Evolutionary conservation across 495 filamentous ascomycete species (phyloP), one percentile per base, ranked within the genome.

Genomic region (Penicillium waksmanii): DNA sequence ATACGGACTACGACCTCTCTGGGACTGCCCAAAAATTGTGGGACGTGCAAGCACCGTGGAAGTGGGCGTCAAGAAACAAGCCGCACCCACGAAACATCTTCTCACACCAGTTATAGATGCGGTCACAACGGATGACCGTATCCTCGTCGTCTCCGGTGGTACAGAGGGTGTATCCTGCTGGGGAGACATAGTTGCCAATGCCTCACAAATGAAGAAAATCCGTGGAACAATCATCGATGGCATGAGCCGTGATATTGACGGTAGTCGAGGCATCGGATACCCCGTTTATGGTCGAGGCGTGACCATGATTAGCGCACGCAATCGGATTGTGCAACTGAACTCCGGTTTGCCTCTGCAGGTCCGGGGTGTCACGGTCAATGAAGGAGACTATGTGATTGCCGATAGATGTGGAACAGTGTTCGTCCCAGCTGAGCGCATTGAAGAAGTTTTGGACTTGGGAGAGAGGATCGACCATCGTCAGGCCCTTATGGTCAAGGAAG

Each of bases 211-310:
- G 52, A 67, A 64, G 42, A 4, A 31, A 0, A 67, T 67, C 35
- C 65, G 65, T 1, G 65, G 65, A 48, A 64, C 65, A n/a, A 55
- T 67, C 58, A 67, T 67, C 55, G 61, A 67, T 31, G 65, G 65
- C 36, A 62, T 67, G 61, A 62, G 65, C 49, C 65, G 65, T 5
- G 61, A 67, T 21, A 67, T 64, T 19, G 65, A 64, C 23, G 61
- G 61, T 17, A 62, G 61, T 17, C 55, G 61, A 3, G 61, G 62
- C 0, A 43, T 57, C 18, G 43, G 46, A 6, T 67, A 64, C 33
- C 61, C 65, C 6, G 61, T 67, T 27, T 67, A 64, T 55, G 61
- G 65, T n/a, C 58, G 61, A 13, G 65, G 65, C 0, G 61, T 63
- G 31, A 63, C 64, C 0, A 63, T 64, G 65, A 62, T 67, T 18